Evolutionary conservation across 176 grass and related monocot genomes (phyloP).

Genomic region (Phyllostachys edulis): DNA sequence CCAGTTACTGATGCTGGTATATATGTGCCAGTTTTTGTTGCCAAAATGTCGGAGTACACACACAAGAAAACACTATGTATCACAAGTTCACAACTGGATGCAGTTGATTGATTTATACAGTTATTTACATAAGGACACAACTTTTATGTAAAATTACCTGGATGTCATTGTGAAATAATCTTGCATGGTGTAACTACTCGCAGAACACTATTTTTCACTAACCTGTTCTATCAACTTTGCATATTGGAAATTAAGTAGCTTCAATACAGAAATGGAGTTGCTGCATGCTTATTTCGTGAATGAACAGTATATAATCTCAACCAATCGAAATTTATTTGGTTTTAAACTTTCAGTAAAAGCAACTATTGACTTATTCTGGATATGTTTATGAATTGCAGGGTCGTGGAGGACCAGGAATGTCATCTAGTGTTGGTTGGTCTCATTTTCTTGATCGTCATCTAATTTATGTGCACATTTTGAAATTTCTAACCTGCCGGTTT

Average conservation of each 20-base stretch:
- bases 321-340: conserved; percentile 22
- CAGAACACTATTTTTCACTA: background rate
- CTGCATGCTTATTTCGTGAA: conserved; percentile 7
- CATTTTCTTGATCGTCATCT: conserved; percentile 20
- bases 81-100: conserved; percentile 13
- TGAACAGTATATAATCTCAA: conserved; percentile 8
- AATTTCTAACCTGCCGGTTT: conserved; percentile 17
- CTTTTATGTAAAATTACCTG: conserved; percentile 23
- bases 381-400: conserved; percentile 64
- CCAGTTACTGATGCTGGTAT: conserved; percentile 10
- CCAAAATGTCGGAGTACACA: background rate
- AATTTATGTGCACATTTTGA: conserved; percentile 15
- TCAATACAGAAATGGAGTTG: conserved; percentile 15
- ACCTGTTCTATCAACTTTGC: background rate
- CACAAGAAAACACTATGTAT: conserved; percentile 18
- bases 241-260: conserved; percentile 28
- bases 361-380: conserved; percentile 37
- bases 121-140: background rate
- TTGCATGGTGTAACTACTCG: conserved; percentile 6
- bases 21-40: conserved; percentile 1
- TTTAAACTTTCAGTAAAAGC: conserved; percentile 15
- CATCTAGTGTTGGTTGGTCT: conserved; percentile 63
- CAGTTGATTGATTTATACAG: conserved; percentile 13
- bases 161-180: background rate
- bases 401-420: conserved; percentile 92